Evolutionary conservation across 305 asterid species (phyloP).

Genomic region (Euphrasia arctica): DNA sequence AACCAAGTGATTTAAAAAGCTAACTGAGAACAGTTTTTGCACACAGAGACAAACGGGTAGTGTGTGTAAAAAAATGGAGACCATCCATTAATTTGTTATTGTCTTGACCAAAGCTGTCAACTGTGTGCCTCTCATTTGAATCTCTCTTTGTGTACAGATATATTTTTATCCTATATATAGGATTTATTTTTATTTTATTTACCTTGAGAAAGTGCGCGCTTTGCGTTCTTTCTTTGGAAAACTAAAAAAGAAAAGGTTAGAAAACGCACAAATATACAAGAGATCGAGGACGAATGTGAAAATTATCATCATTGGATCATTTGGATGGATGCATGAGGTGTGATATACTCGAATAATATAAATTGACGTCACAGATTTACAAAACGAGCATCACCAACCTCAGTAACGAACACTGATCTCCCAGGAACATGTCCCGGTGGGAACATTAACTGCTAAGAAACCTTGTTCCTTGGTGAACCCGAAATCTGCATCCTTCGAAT

Average conservation of each 20-base stretch:
- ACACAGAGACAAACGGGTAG: neutral
- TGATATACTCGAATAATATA: too few relatives aligned
- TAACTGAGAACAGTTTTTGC: neutral
- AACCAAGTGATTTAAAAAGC: neutral
- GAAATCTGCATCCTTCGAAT: conserved; percentile 29
- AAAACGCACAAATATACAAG: too few relatives aligned
- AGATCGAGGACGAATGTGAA: too few relatives aligned
- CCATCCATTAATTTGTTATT: conserved; percentile 7
- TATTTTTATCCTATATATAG: conserved; percentile 1
- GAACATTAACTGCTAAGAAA: conserved; percentile 36
- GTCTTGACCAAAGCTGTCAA: neutral
- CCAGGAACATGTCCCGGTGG: conserved; percentile 41
- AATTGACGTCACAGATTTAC: neutral
- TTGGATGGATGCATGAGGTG: too few relatives aligned
- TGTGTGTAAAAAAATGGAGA: conserved; percentile 12
- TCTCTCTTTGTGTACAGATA: neutral
- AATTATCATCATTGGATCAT: too few relatives aligned
- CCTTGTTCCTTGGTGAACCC: conserved; percentile 27
- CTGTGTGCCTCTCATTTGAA: conserved; percentile 17
- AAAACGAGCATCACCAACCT: conserved; percentile 11
- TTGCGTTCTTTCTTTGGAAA: conserved; percentile 17
- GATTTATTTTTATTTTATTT: neutral
- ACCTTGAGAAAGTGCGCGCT: conserved; percentile 16
- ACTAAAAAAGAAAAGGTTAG: neutral
- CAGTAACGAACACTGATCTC: conserved; percentile 38